Evolutionary conservation across 805 yeast genomes (phyloP).

Genomic region (Candida xiaguanensis): DNA sequence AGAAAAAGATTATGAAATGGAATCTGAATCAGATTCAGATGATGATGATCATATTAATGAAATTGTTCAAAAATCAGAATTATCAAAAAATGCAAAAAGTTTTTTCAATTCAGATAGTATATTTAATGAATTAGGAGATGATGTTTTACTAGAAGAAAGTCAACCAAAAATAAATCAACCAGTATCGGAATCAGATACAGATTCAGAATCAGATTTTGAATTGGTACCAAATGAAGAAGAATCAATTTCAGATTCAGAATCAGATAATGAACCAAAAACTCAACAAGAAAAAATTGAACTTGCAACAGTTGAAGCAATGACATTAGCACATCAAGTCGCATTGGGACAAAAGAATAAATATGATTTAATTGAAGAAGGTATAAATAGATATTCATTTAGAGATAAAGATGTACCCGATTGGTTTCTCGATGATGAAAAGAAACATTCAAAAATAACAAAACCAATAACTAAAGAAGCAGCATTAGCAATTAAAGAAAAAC

Average conservation of each 20-base stretch:
- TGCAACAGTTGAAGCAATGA: slow-evolving; percentile 96
- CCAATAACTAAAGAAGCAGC: slow-evolving; percentile 90
- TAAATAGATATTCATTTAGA: slow-evolving; percentile 86
- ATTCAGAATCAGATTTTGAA: slow-evolving; percentile 45
- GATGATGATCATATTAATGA: slow-evolving; percentile 59
- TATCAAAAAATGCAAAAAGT: slow-evolving; percentile 32
- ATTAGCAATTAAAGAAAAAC: slow-evolving; percentile 39
- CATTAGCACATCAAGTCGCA: slow-evolving; percentile 93
- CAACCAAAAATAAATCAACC: slow-evolving; percentile 8
- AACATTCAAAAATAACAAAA: slow-evolving; percentile 78
- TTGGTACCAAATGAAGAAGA: slow-evolving; percentile 30
- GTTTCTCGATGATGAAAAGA: slow-evolving; percentile 90
- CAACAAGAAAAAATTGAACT: slow-evolving; percentile 70
- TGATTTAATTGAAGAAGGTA: slow-evolving; percentile 88
- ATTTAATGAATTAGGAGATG: slow-evolving; percentile 42
- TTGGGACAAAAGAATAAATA: slow-evolving; percentile 80
- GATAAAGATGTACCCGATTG: slow-evolving; percentile 93
- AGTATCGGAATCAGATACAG: slow-evolving; percentile 32
- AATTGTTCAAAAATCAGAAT: slow-evolving; percentile 46
- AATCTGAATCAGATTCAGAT: slow-evolving; percentile 34
- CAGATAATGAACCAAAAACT: slow-evolving; percentile 28
- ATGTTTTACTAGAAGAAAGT: slow-evolving; percentile 46
- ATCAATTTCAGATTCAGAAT: slow-evolving; percentile 44
- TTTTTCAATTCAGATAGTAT: slow-evolving; percentile 40
- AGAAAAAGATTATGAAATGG: slow-evolving; percentile 42